A percentile compares a stretch with the other conserved stretches of the same genome.
phyloP scores from a whole-genome alignment of 768 basidiomycete species.

The Phaeotremella skinneri region DNA sequence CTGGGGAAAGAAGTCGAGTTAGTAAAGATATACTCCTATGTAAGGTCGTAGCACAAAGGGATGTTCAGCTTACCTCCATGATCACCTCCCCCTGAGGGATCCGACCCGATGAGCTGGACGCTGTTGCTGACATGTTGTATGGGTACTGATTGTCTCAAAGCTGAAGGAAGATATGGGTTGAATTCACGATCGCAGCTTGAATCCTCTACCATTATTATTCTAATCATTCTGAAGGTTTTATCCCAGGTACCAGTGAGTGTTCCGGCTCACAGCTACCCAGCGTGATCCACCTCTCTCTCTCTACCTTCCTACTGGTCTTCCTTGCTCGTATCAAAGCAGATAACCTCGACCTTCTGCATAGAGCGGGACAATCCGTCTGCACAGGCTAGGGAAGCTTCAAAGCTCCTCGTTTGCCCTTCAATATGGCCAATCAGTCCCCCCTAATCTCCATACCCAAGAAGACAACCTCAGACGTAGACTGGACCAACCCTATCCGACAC shows the following conservation, averaged over 20 bases:
- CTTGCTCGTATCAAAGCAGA: constrained; percentile 75
- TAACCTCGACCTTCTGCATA: too few species aligned
- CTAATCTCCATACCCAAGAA: constrained; percentile 92
- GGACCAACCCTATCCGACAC: constrained; percentile 80
- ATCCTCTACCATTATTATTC: too few species aligned
- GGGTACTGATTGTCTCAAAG: too few species aligned
- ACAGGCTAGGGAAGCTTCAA: too few species aligned
- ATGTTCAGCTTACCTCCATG: constrained; percentile 44
- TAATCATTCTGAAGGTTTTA: too few species aligned
- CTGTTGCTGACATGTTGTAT: constrained; percentile 11
- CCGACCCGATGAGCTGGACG: constrained; percentile 41
- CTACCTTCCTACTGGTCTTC: constrained; percentile 80
- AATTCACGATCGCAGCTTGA: neutral
- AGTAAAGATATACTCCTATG: neutral
- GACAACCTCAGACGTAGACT: constrained; percentile 94
- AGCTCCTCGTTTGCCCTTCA: too few species aligned
- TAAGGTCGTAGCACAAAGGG: neutral
- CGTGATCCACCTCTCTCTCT: constrained; percentile 61
- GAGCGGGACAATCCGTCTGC: too few species aligned
- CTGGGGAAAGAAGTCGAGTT: constrained; percentile 10
- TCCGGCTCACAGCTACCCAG: constrained; percentile 1
- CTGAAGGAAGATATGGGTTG: too few species aligned
- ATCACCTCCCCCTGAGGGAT: constrained; percentile 47
- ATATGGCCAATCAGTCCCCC: constrained; percentile 56
- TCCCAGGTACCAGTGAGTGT: too few species aligned